A percentile compares a stretch with the other conserved stretches of the same genome.
Conservation (phyloP, 805 yeast genomes). For the Suhomyces pyralidae region DNA sequence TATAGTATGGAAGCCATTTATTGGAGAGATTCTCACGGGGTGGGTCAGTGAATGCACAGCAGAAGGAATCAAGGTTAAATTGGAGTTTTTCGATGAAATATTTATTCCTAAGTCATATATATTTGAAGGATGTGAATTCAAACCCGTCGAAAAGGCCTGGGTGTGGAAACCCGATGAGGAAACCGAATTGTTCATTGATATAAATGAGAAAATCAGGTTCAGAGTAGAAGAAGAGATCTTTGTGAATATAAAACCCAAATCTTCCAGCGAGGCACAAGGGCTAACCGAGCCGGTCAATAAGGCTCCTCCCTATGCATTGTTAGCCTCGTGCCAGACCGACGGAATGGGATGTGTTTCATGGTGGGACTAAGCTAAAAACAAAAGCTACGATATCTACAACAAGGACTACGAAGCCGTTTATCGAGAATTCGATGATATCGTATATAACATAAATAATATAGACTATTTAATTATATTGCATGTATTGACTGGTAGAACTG, state of each 20-base stretch:
- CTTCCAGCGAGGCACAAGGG: constrained; percentile 52
- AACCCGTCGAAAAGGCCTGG: constrained; percentile 87
- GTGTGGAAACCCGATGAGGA: constrained; percentile 83
- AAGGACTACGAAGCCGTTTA: too few species aligned
- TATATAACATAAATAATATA: neutral
- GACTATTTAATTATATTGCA: constrained; percentile 81
- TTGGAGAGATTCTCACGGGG: constrained; percentile 89
- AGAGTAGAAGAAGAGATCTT: constrained; percentile 88
- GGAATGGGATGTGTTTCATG: constrained; percentile 96
- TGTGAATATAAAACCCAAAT: constrained; percentile 75
- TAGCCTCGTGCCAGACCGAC: constrained; percentile 90
- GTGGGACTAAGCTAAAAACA: constrained; percentile 61
- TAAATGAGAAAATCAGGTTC: constrained; percentile 87
- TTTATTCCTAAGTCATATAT: constrained; percentile 80
- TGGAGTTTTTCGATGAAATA: constrained; percentile 90
- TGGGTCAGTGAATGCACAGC: constrained; percentile 87
- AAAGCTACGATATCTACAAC: too few species aligned
- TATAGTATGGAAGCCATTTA: constrained; percentile 87
- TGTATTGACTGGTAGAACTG: constrained; percentile 93
- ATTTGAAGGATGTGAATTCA: constrained; percentile 71
- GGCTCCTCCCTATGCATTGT: constrained; percentile 76
- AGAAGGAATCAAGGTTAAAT: constrained; percentile 80
- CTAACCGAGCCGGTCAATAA: constrained; percentile 37
- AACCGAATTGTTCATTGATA: constrained; percentile 75
- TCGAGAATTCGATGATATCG: neutral